Percentiles rank a stretch among this genome's conserved stretches.
Evolutionary conservation across 1,139 yeast species (phyloP).

Genomic region (Suhomyces terraborum): DNA sequence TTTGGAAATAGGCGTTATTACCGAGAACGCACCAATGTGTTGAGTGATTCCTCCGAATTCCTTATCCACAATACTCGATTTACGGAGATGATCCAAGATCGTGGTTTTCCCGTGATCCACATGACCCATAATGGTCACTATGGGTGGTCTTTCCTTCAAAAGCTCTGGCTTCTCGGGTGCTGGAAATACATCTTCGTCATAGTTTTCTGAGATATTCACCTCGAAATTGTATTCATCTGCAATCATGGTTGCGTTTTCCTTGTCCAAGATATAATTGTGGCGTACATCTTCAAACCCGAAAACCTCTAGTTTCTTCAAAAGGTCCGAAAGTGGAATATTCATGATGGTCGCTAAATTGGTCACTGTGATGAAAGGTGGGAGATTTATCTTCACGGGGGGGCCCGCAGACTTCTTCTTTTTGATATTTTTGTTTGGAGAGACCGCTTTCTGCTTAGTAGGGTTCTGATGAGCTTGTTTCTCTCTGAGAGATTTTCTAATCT

Average conservation of each 20-base stretch:
- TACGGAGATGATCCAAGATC: slow-evolving; percentile 79
- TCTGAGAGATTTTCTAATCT: slow-evolving; percentile 18
- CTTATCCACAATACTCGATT: slow-evolving; percentile 75
- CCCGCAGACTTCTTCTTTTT: slow-evolving; percentile 19
- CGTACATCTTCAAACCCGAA: slow-evolving; percentile 79
- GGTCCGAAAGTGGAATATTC: slow-evolving; percentile 60
- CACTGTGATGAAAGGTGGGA: slow-evolving; percentile 76
- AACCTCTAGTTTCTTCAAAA: slow-evolving; percentile 58
- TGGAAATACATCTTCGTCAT: slow-evolving; percentile 65
- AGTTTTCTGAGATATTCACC: slow-evolving; percentile 58
- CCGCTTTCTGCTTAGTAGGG: background rate
- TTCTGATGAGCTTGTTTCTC: slow-evolving; percentile 19
- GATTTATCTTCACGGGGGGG: slow-evolving; percentile 42
- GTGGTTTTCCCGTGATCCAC: slow-evolving; percentile 99
- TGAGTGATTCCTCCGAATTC: slow-evolving; percentile 98
- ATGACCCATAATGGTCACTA: slow-evolving; percentile 98
- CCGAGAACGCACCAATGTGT: slow-evolving; percentile 96
- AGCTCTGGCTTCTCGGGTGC: slow-evolving; percentile 38
- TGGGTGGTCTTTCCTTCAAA: slow-evolving; percentile 79
- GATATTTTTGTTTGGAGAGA: slow-evolving; percentile 1
- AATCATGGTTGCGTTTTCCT: slow-evolving; percentile 80
- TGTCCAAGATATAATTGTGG: slow-evolving; percentile 79
- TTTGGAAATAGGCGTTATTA: slow-evolving; percentile 70
- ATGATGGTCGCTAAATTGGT: slow-evolving; percentile 75
- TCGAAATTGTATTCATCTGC: slow-evolving; percentile 89